Conservation (phyloP, 2,329 filamentous ascomycete genomes). For the Colletotrichum trifolii region DNA sequence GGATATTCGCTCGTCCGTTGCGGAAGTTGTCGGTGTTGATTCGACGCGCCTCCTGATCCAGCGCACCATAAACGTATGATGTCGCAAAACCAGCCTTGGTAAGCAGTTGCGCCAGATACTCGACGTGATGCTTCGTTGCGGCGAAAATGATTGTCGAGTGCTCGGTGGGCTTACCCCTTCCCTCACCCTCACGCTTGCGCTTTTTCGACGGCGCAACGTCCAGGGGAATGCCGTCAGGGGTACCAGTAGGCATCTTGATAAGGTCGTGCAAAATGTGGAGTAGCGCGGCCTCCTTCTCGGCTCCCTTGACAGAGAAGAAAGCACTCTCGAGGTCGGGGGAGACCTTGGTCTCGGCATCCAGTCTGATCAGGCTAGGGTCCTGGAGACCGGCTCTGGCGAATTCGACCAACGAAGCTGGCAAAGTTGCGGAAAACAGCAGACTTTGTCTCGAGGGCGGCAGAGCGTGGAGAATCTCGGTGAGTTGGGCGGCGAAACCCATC, state of each 20-base stretch:
- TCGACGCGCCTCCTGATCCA: conserved; percentile 93
- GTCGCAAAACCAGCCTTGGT: conserved; percentile 84
- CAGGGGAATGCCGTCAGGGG: conserved; percentile 63
- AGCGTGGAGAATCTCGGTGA: conserved; percentile 92
- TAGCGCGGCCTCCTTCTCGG: conserved; percentile 92
- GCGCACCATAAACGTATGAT: conserved; percentile 92
- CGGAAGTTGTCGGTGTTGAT: conserved; percentile 93
- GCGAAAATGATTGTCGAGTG: conserved; percentile 96
- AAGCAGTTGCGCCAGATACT: conserved; percentile 89
- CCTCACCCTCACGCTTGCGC: conserved; percentile 72
- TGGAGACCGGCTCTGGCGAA: conserved; percentile 94
- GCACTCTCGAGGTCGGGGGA: conserved; percentile 95
- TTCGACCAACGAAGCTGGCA: conserved; percentile 94
- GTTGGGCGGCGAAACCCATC: conserved; percentile 95
- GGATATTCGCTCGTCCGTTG: conserved; percentile 83
- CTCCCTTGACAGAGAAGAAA: conserved; percentile 92
- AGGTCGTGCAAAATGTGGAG: conserved; percentile 90
- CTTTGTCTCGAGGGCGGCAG: conserved; percentile 88
- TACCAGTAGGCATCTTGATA: conserved; percentile 85
- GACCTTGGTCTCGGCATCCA: conserved; percentile 95
- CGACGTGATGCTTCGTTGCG: conserved; percentile 96
- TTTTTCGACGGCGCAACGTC: conserved; percentile 70
- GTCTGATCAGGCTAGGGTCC: conserved; percentile 87
- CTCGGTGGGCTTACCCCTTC: conserved; percentile 79
- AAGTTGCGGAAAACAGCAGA: conserved; percentile 91